Evolutionary conservation across 2,329 filamentous ascomycete genomes (phyloP).

Genomic region (Phaeosphaeriaceae sp.): DNA sequence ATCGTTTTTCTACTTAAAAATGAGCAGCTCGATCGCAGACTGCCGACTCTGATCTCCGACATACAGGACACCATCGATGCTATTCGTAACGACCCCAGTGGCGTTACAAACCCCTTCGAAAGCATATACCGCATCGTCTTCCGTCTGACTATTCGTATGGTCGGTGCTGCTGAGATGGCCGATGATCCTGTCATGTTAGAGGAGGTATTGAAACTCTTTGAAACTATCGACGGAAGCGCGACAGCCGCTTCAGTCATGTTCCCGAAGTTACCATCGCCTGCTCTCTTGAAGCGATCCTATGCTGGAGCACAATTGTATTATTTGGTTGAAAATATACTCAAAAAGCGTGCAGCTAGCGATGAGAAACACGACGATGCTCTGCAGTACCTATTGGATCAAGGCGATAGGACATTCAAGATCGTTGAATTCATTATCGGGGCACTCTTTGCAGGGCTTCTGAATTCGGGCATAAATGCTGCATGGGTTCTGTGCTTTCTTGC

Average conservation of each 20-base stretch:
- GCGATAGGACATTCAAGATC: slow-evolving; percentile 53
- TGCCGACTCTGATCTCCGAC: slow-evolving; percentile 51
- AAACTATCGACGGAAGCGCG: slow-evolving; percentile 54
- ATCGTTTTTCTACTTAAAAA: slow-evolving; percentile 32
- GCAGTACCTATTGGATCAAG: slow-evolving; percentile 61
- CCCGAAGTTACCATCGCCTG: slow-evolving; percentile 57
- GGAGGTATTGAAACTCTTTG: slow-evolving; percentile 55
- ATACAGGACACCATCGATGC: slow-evolving; percentile 50
- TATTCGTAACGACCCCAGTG: slow-evolving; percentile 43
- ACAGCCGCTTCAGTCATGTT: slow-evolving; percentile 59
- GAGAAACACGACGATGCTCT: slow-evolving; percentile 57
- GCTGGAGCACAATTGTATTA: slow-evolving; percentile 57
- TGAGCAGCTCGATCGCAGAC: slow-evolving; percentile 34
- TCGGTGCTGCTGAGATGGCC: slow-evolving; percentile 62
- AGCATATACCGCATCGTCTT: slow-evolving; percentile 61
- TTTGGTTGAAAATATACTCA: slow-evolving; percentile 57
- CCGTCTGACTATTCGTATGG: slow-evolving; percentile 63
- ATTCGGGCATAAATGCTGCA: slow-evolving; percentile 62
- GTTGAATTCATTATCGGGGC: slow-evolving; percentile 59
- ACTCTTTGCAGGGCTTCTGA: slow-evolving; percentile 64
- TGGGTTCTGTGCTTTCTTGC: slow-evolving; percentile 53
- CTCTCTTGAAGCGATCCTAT: slow-evolving; percentile 53
- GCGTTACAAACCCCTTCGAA: slow-evolving; percentile 61
- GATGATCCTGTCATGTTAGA: slow-evolving; percentile 52
- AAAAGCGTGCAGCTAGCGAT: slow-evolving; percentile 53